Base-by-base conservation (phyloP, 148 eudicot species). In the Pharnaceum exiguum region DNA sequence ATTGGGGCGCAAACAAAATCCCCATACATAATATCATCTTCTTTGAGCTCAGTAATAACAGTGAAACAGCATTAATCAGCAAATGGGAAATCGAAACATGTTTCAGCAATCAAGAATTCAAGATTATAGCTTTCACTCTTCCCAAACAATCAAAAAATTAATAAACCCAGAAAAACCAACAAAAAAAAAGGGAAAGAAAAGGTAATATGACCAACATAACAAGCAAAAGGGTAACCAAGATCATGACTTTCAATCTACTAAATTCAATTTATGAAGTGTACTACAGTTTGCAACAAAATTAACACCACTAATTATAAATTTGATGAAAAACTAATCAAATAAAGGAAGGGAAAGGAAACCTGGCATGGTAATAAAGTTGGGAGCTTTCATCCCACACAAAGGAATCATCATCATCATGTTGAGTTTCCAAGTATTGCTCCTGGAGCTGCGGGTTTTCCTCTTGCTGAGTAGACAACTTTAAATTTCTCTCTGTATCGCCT, bases 341-440 rank as follows among this genome's bases (percentile, higher is more conserved):
- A n/a, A 47, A 27, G 7, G 23, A 13, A 26, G 38, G 24, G 13
- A 37, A 23, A 27, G 44, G 33, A 55, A 30, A 87, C 95, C 93
- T 84, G 65, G 90, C 69, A 61, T 90, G 95, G 66, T 74, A 87
- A 54, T 82, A 87, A 17, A 90, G 87, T 51, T 84, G 89, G 65
- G 93, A 80, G 57, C 17, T 22, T 15, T 87, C 81, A 35, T 90
- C 97, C 97, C 97, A 90, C 47, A 69, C 58, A 63, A 90, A 90
- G 36, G 68, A 55, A 52, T 78, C 72, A 13, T 71, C 75, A n/a
- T n/a, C n/a, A n/a, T n/a, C n/a, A n/a, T n/a, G n/a, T 13, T 64
- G 47, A 51, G 19, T 63, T 7, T 24, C 54, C 38, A 10, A 23
- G 24, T 32, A 63, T 18, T 66, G 55, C 36, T 64, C 49, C 33